These are phyloP conservation scores for Candida sp. DNA, from an alignment of 1,139 yeast species.

Conservation along the genomic window DNA sequence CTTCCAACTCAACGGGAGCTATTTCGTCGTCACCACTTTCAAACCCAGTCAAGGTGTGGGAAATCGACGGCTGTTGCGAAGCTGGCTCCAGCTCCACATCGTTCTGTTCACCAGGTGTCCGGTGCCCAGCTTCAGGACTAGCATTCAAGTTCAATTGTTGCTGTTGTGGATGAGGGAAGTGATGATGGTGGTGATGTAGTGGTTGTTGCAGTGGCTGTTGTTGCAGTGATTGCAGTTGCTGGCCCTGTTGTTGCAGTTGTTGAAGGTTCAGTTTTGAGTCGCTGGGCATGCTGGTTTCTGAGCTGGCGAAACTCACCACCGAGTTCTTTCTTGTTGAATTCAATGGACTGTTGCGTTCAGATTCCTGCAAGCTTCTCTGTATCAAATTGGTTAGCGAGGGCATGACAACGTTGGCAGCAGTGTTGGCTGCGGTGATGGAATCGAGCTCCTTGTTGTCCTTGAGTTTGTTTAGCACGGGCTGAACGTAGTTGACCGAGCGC, in stretches of 20 bases:
- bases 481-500: conserved; percentile 50
- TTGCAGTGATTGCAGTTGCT: neutral
- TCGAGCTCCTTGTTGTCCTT: conserved; percentile 47
- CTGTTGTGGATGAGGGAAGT: conserved; percentile 7
- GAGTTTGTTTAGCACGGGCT: conserved; percentile 46
- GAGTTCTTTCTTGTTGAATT: conserved; percentile 47
- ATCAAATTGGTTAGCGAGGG: conserved; percentile 47
- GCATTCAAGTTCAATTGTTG: neutral
- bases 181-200: neutral
- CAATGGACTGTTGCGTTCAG: conserved; percentile 34
- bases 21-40: conserved; percentile 17
- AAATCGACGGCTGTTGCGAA: conserved; percentile 14
- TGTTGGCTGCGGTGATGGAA: conserved; percentile 51
- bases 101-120: neutral
- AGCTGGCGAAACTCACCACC: conserved; percentile 52
- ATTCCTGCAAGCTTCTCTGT: conserved; percentile 39
- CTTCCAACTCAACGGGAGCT: conserved; percentile 29
- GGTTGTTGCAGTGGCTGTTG: conserved; percentile 4
- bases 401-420: conserved; percentile 53
- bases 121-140: neutral
- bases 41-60: conserved; percentile 12
- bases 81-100: conserved; percentile 4
- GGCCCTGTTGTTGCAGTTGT: conserved; percentile 4
- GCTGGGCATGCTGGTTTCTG: conserved; percentile 35
- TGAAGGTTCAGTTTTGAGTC: conserved; percentile 14